Evolutionary conservation across 345 rosid species (phyloP), one percentile per base, ranked within the genome.

Genomic region (Eucalyptus coolabah): DNA sequence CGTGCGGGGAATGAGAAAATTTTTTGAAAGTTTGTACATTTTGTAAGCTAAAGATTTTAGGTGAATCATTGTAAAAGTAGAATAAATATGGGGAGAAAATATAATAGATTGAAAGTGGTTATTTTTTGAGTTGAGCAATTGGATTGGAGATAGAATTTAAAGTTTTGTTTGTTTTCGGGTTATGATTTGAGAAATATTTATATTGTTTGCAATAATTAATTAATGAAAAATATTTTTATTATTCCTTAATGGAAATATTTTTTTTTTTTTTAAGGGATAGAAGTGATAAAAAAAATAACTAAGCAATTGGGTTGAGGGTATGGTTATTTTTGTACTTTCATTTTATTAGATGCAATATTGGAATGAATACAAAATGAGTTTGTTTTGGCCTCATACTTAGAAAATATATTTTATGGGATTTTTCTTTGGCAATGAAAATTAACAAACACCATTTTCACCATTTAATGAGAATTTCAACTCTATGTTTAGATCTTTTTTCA

Each of bases 91-190:
- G 59, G 59, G 11, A 53, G 59, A 53, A 53, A 53, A 53, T 53
- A 21, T 53, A 8, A 53, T 19, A 3, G 26, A 53, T 53, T 0
- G 63, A 24, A 56, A 56, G 28, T 56, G 63, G 40, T n/a, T 67
- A 3, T 15, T 67, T n/a, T n/a, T 1, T n/a, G 77, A 4, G 40
- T n/a, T 16, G 21, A n/a, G 40, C 40, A 65, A 65, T n/a, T n/a
- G n/a, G n/a, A n/a, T n/a, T n/a, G n/a, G n/a, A n/a, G n/a, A n/a
- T n/a, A n/a, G n/a, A n/a, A n/a, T 28, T 60, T 28, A 12, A 53
- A 19, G 59, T 53, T 53, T 8, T 53, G 1, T 53, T 53, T 51
- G 4, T 51, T 51, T 51, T 3, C 1, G 4, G 21, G 15, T 0
- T 5, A 50, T 18, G 9, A 51, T 51, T 18, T 18, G 24, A 18